Evolutionary conservation across 768 basidiomycete genomes (phyloP).

Genomic region (Mycena amicta): DNA sequence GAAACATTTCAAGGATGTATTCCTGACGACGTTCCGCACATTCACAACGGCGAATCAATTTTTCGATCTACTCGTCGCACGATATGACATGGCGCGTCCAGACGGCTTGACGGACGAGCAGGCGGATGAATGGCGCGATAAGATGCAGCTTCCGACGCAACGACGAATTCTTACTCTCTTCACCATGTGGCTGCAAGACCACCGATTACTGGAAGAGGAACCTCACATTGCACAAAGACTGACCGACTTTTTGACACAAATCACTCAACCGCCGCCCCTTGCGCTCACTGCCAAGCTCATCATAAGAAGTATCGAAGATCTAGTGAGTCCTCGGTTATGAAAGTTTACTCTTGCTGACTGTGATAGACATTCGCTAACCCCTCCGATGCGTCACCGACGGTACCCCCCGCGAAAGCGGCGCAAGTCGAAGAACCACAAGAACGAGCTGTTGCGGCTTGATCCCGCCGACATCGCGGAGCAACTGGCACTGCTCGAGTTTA

Average conservation of each 20-base stretch:
- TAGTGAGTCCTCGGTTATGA: constrained; percentile 43
- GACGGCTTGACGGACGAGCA: constrained; percentile 54
- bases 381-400: constrained; percentile 23
- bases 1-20: constrained; percentile 56
- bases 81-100: constrained; percentile 58
- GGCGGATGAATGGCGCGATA: constrained; percentile 65
- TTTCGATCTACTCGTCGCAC: constrained; percentile 67
- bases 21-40: constrained; percentile 82
- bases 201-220: constrained; percentile 65
- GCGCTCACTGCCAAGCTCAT: constrained; percentile 51
- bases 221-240: constrained; percentile 59
- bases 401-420: constrained; percentile 39
- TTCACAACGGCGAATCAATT: constrained; percentile 72
- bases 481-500: constrained; percentile 73
- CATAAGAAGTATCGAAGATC: constrained; percentile 52
- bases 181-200: constrained; percentile 62
- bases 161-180: constrained; percentile 60
- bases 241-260: constrained; percentile 54
- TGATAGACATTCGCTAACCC: constrained; percentile 46
- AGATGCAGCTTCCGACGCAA: constrained; percentile 64
- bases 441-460: constrained; percentile 67
- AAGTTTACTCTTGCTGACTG: constrained; percentile 4
- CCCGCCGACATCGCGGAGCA: constrained; percentile 77
- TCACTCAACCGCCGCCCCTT: constrained; percentile 42
- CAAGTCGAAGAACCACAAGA: constrained; percentile 53